These are phyloP conservation scores for Mortierella sp. DNA, from an alignment of 371 early-diverging fungal genomes.

Conservation along the genomic window DNA sequence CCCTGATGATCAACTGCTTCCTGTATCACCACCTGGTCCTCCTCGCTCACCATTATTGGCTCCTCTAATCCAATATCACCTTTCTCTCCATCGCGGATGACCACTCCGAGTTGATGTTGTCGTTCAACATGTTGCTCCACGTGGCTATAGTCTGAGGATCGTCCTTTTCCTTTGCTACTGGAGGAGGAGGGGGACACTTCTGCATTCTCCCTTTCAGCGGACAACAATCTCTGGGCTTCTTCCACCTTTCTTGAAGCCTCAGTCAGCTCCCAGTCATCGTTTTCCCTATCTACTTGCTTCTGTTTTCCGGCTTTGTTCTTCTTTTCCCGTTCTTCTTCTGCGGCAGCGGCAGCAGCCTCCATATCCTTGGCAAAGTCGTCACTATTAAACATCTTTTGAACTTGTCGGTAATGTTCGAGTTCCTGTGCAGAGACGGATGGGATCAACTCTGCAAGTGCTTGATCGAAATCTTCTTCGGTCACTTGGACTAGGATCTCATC, in stretches of 20 bases:
- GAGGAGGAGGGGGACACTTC: not conserved
- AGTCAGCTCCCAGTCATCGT: slow-evolving; percentile 15
- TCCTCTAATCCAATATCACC: slow-evolving; percentile 22
- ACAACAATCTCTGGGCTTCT: slow-evolving; percentile 28
- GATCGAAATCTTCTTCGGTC: slow-evolving; percentile 82
- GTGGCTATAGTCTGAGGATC: slow-evolving; percentile 31
- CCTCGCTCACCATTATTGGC: slow-evolving; percentile 27
- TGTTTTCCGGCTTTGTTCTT: not conserved
- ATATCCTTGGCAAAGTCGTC: slow-evolving; percentile 50
- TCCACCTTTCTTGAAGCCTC: slow-evolving; percentile 32
- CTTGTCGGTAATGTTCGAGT: slow-evolving; percentile 85
- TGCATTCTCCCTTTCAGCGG: slow-evolving; percentile 1
- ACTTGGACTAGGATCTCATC: slow-evolving; percentile 84
- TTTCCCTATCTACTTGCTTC: not conserved
- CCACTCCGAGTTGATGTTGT: not conserved
- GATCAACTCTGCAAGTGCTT: slow-evolving; percentile 85
- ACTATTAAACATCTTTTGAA: slow-evolving; percentile 76
- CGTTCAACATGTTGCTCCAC: slow-evolving; percentile 12
- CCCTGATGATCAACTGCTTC: slow-evolving; percentile 9
- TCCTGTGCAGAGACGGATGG: slow-evolving; percentile 93
- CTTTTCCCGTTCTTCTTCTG: slow-evolving; percentile 21
- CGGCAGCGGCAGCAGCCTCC: slow-evolving; percentile 36
- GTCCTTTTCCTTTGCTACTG: slow-evolving; percentile 53
- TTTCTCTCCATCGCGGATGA: not conserved
- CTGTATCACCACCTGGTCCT: slow-evolving; percentile 20